Evolutionary conservation across 177 flowering plant genomes (phyloP), one percentile per base, ranked within the genome.

Genomic region (Vitis hybrid): DNA sequence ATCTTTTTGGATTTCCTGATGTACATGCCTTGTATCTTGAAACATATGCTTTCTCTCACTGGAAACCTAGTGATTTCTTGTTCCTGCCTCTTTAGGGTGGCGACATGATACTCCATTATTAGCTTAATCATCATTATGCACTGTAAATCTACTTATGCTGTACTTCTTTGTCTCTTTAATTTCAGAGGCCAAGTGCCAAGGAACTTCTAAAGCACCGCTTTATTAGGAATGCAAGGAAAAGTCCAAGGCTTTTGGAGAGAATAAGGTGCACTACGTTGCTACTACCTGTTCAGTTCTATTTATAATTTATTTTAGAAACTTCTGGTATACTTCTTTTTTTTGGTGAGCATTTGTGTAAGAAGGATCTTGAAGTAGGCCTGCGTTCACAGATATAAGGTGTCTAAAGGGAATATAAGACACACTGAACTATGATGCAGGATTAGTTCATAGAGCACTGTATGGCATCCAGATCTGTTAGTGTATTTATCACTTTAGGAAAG

Each of bases 171-270:
- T 66, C 62, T 48, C 56, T 56, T 76, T 78, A 15, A 76, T 80
- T 84, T 62, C 87, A 95, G 98, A 86, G 99, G 78, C 88, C 90
- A 69, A 93, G 97, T 90, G 99, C 99, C 55, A 95, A 90, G 82
- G 99, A 95, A 75, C 98, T 95, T 62, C 76, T 91, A 51, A 95
- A 86, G 83, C 92, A 89, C 76, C 96, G 97, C 7, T 93, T 95
- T 68, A 90, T 95, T 68, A 87, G 80, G 78, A 91, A 80, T 85
- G 97, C 92, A 33, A 88, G 94, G 78, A 95, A 90, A 85, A 90
- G 89, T 74, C 88, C 88, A 51, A 87, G 81, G 85, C 97, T 95
- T 74, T 76, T 86, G 81, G 99, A 95, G 79, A 90, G 97, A 84
- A 95, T 95, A 83, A 90, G 92, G 99, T 94, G 66, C 61, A 11